These are phyloP conservation scores for Fusarium sp. DNA, from an alignment of 2,329 filamentous ascomycete genomes.

Conservation along the genomic window DNA sequence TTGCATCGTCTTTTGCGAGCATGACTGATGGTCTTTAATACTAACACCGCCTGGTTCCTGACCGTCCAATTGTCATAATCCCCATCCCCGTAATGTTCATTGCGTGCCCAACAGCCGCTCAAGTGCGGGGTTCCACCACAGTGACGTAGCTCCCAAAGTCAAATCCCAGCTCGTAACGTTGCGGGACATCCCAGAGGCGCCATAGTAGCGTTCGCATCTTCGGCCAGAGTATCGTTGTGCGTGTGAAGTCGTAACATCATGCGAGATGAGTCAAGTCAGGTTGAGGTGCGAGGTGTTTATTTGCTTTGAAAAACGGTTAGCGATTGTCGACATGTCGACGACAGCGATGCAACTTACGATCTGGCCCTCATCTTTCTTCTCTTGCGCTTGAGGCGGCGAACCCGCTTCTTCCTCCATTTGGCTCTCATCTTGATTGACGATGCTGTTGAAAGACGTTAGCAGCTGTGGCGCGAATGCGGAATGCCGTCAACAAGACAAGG, in stretches of 20 bases:
- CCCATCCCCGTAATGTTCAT: constrained; percentile 43
- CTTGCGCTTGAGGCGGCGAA: constrained; percentile 99
- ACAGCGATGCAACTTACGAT: constrained; percentile 71
- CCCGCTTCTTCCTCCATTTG: constrained; percentile 99
- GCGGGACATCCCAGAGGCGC: constrained; percentile 32
- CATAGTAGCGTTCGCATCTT: constrained; percentile 34
- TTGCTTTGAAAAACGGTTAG: constrained; percentile 61
- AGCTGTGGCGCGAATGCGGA: constrained; percentile 3
- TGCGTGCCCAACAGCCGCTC: constrained; percentile 42
- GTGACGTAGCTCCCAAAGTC: constrained; percentile 42
- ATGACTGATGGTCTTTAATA: constrained; percentile 39
- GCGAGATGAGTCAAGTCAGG: constrained; percentile 61
- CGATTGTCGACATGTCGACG: constrained; percentile 5
- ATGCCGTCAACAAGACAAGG: background rate
- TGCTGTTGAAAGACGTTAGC: constrained; percentile 39
- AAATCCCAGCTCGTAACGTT: constrained; percentile 35
- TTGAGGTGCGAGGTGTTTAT: constrained; percentile 70
- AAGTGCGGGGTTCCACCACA: constrained; percentile 42
- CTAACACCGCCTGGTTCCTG: constrained; percentile 45
- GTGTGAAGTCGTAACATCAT: constrained; percentile 50
- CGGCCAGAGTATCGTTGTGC: constrained; percentile 40
- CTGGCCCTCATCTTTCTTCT: constrained; percentile 99
- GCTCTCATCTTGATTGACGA: constrained; percentile 77
- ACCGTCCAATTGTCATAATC: constrained; percentile 45
- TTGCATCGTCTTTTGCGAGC: constrained; percentile 40